Conservation (phyloP, 192 early-diverging fungal genomes). For the Coemansia sp. region DNA sequence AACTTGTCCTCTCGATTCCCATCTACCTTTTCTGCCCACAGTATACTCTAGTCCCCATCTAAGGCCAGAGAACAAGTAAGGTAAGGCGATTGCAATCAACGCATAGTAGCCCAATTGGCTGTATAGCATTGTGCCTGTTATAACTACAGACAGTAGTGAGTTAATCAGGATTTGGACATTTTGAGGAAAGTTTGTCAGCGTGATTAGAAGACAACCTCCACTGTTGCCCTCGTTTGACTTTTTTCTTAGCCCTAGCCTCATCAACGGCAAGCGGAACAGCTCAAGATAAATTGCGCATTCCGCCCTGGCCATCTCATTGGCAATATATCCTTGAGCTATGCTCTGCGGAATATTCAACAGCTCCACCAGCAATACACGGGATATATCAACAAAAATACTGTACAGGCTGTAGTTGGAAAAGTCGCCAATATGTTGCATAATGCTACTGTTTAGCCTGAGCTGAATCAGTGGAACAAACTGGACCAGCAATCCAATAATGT, state of each 20-base stretch:
- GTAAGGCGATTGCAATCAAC: conserved; percentile 17
- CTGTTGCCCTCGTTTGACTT: neutral
- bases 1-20: too few species aligned
- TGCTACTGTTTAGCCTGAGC: neutral
- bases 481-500: conserved; percentile 10
- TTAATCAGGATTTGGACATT: neutral
- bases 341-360: neutral
- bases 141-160: neutral
- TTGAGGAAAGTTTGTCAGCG: neutral
- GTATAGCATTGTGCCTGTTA: conserved; percentile 8
- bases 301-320: neutral
- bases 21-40: too few species aligned
- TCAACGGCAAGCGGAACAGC: conserved; percentile 29
- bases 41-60: neutral
- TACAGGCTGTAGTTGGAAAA: conserved; percentile 16
- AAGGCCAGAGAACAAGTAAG: neutral
- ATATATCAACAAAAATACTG: conserved; percentile 7
- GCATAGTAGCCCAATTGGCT: conserved; percentile 23
- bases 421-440: conserved; percentile 25
- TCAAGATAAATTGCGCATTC: conserved; percentile 19
- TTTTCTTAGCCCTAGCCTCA: conserved; percentile 8
- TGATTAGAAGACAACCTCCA: neutral
- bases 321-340: neutral
- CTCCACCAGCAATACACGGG: neutral
- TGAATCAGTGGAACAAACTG: conserved; percentile 1